phyloP scores from a whole-genome alignment of 2,329 filamentous ascomycete species.

The Fusarium sp. region DNA sequence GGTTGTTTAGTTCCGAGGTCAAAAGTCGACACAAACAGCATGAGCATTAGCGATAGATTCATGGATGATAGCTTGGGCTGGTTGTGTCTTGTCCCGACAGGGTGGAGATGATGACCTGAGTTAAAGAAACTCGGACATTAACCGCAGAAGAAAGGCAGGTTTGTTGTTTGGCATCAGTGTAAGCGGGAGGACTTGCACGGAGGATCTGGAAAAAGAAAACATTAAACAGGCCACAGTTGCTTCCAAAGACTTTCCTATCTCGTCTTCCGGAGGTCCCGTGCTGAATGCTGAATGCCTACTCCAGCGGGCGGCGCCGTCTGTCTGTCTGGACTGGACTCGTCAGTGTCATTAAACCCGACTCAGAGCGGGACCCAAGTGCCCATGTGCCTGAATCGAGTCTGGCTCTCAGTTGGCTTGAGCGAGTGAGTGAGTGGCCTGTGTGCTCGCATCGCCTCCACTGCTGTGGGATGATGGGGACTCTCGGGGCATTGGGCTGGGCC shows the following conservation, averaged over 20 bases:
- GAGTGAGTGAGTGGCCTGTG: slow-evolving; percentile 21
- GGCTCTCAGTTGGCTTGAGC: neutral
- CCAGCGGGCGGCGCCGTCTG: neutral
- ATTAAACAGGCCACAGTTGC: neutral
- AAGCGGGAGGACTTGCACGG: neutral
- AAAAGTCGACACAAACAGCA: neutral
- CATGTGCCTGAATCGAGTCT: slow-evolving; percentile 28
- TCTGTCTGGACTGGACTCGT: neutral
- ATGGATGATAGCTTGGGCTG: too few relatives aligned
- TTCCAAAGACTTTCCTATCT: slow-evolving; percentile 2
- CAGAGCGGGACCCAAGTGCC: neutral
- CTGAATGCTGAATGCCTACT: neutral
- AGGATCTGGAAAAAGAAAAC: neutral
- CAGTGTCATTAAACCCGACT: neutral
- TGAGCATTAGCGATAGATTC: too few relatives aligned
- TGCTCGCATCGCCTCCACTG: slow-evolving; percentile 30
- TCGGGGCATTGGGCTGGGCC: neutral
- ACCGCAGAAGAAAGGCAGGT: neutral
- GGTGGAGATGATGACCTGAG: neutral
- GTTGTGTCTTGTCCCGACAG: neutral
- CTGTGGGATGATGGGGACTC: slow-evolving; percentile 30
- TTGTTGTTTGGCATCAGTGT: neutral
- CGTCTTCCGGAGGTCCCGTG: neutral
- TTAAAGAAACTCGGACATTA: neutral
- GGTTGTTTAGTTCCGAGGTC: neutral